Percentiles rank a stretch among this genome's conserved stretches.
These are phyloP conservation scores for Pythium aphanidermatum DNA, from an alignment of 352 stramenopile species.

Conservation along the genomic window DNA sequence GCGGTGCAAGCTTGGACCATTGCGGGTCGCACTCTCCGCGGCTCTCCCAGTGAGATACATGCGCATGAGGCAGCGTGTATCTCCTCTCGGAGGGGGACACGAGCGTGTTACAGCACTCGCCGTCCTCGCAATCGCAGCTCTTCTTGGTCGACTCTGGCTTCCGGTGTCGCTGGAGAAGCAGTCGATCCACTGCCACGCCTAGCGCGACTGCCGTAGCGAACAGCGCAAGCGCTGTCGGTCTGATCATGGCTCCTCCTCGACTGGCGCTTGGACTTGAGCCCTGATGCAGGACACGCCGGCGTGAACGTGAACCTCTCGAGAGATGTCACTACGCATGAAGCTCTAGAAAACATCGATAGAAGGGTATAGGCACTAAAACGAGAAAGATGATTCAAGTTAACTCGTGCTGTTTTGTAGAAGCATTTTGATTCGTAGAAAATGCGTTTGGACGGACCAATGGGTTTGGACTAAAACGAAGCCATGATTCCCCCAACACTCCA, in stretches of 20 bases:
- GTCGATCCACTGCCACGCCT: conserved; percentile 26
- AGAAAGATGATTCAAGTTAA: too few relatives aligned
- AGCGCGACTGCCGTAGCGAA: conserved; percentile 14
- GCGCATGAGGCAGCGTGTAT: conserved; percentile 66
- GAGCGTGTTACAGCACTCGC: conserved; percentile 70
- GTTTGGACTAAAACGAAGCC: too few relatives aligned
- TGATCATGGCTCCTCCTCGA: conserved; percentile 6
- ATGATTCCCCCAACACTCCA: too few relatives aligned
- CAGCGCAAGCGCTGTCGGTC: conserved; percentile 6
- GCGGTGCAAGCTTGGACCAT: conserved; percentile 47
- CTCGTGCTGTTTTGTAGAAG: too few relatives aligned
- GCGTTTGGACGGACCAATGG: too few relatives aligned
- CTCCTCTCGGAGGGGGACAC: conserved; percentile 43
- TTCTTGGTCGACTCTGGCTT: conserved; percentile 4
- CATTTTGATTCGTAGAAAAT: too few relatives aligned
- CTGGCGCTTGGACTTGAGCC: too few relatives aligned
- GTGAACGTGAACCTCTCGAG: too few relatives aligned
- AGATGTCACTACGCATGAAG: too few relatives aligned
- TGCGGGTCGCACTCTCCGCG: conserved; percentile 51
- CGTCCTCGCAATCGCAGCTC: conserved; percentile 53
- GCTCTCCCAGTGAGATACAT: conserved; percentile 66
- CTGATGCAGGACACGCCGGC: too few relatives aligned
- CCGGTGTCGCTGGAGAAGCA: conserved; percentile 2
- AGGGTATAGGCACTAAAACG: too few relatives aligned
- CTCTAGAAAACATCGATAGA: too few relatives aligned